phyloP scores from a whole-genome alignment of 2,329 filamentous ascomycete genomes.

The Taxawa tesnikishii region DNA sequence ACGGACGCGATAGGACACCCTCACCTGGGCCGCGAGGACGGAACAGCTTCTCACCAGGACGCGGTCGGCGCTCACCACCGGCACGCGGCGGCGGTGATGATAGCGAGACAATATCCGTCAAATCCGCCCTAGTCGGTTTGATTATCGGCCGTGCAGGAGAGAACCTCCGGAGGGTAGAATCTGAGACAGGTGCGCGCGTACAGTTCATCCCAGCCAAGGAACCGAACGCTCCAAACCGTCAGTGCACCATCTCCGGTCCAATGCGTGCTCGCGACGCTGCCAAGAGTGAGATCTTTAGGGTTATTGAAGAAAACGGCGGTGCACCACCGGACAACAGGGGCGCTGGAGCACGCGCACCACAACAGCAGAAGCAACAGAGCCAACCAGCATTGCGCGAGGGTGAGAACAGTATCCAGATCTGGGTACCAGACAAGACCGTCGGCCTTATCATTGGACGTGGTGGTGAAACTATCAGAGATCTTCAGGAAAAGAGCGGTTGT shows the following conservation, averaged over 20 bases:
- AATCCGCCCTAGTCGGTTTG: constrained; percentile 74
- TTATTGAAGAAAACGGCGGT: constrained; percentile 76
- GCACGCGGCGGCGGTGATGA: constrained; percentile 48
- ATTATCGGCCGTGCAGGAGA: constrained; percentile 88
- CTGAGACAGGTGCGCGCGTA: constrained; percentile 69
- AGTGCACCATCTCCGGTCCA: constrained; percentile 75
- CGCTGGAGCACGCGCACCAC: constrained; percentile 10
- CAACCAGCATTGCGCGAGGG: constrained; percentile 53
- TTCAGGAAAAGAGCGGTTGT: constrained; percentile 85
- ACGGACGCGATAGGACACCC: constrained; percentile 60
- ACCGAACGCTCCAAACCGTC: constrained; percentile 57
- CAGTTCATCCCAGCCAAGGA: constrained; percentile 75
- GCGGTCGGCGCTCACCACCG: constrained; percentile 18
- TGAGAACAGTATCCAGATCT: constrained; percentile 81
- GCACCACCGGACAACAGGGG: constrained; percentile 14
- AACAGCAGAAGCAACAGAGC: constrained; percentile 11
- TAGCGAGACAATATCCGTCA: constrained; percentile 75
- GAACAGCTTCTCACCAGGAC: constrained; percentile 10
- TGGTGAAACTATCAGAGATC: constrained; percentile 82
- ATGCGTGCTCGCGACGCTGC: constrained; percentile 62
- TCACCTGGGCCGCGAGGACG: constrained; percentile 48
- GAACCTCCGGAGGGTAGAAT: constrained; percentile 74
- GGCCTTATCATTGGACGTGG: constrained; percentile 89
- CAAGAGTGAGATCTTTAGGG: constrained; percentile 71
- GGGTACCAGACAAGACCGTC: constrained; percentile 88